These are phyloP conservation scores for Aspergillus eucalypticola DNA, from an alignment of 2,329 filamentous ascomycete species.

Conservation along the genomic window DNA sequence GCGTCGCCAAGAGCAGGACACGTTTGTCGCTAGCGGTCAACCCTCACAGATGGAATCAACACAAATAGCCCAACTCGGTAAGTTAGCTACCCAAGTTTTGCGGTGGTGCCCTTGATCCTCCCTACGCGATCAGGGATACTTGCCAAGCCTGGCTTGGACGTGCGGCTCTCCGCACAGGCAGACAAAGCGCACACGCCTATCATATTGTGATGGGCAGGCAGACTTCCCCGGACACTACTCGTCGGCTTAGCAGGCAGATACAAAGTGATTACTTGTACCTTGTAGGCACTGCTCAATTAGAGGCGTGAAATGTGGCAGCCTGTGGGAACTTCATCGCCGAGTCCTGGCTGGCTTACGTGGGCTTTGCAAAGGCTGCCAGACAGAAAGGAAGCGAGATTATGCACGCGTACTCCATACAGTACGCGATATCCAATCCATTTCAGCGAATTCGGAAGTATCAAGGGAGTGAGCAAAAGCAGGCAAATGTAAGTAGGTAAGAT, in stretches of 20 bases:
- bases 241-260: neutral
- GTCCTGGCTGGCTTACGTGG: neutral
- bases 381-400: neutral
- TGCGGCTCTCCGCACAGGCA: neutral
- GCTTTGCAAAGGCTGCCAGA: neutral
- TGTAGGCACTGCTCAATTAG: neutral
- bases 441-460: neutral
- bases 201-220: neutral
- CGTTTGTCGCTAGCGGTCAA: neutral
- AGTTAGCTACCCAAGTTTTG: neutral
- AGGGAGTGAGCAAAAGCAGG: neutral
- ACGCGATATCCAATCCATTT: neutral
- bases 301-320: neutral
- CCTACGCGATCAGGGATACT: neutral
- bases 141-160: neutral
- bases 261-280: neutral
- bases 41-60: neutral
- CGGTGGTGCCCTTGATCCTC: neutral
- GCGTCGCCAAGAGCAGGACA: neutral
- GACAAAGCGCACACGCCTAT: neutral
- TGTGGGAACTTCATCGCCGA: neutral
- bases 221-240: neutral
- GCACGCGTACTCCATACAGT: neutral
- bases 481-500: too few relatives aligned
- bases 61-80: neutral